Conservation (phyloP, 2,329 filamentous ascomycete genomes). For the Colletotrichum sojae region DNA sequence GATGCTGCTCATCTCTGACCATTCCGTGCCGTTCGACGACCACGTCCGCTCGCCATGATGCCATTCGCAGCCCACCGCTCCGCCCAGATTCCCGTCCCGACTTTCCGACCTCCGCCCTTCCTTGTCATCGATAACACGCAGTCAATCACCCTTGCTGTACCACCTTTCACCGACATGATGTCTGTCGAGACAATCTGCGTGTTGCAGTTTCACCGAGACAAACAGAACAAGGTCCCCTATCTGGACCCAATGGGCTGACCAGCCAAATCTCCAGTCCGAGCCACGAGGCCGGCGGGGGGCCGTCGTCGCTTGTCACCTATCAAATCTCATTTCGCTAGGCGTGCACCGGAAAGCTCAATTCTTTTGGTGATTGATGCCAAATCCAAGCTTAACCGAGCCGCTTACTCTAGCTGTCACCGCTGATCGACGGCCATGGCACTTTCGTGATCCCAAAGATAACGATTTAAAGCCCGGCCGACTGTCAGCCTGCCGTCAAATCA, state of each 20-base stretch:
- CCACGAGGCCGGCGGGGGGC: slow-evolving; percentile 28
- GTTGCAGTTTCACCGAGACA: slow-evolving; percentile 36
- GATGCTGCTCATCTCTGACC: slow-evolving; percentile 15
- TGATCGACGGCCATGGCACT: not conserved
- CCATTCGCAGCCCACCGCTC: slow-evolving; percentile 27
- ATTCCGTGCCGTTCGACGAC: slow-evolving; percentile 25
- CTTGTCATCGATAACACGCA: slow-evolving; percentile 20
- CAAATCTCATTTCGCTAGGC: slow-evolving; percentile 19
- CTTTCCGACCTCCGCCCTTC: slow-evolving; percentile 14
- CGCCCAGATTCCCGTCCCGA: slow-evolving; percentile 23
- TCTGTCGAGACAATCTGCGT: not conserved
- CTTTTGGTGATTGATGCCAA: slow-evolving; percentile 16
- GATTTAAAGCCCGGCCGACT: not conserved
- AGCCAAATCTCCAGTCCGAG: slow-evolving; percentile 29
- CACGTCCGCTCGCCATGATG: slow-evolving; percentile 4
- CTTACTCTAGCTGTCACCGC: slow-evolving; percentile 2
- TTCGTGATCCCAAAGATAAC: slow-evolving; percentile 13
- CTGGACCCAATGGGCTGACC: slow-evolving; percentile 16
- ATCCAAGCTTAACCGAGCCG: slow-evolving; percentile 1
- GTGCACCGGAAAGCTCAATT: not conserved
- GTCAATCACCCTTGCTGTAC: slow-evolving; percentile 17
- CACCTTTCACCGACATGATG: slow-evolving; percentile 23
- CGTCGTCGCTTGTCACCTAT: slow-evolving; percentile 22
- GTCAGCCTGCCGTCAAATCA: not conserved
- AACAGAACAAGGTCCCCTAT: slow-evolving; percentile 29